Evolutionary conservation across 352 stramenopile species (phyloP), one percentile per base, ranked within the genome.

Genomic region (Pythium inflatum): DNA sequence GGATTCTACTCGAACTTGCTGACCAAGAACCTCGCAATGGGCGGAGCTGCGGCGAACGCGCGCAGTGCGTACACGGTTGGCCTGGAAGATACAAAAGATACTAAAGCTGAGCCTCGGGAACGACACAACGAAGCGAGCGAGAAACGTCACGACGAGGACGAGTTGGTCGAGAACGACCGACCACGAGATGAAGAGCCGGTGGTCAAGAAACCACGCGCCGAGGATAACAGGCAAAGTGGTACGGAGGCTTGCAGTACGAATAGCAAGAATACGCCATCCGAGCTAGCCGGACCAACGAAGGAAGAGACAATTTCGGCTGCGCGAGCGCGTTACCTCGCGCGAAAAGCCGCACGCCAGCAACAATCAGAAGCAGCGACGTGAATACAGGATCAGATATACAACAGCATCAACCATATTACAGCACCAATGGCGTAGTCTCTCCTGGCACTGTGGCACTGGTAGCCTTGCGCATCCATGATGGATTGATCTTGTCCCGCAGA

Each of bases 1-100:
- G 84, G 85, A 13, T 98, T 98, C 71, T 98, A 97, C 71, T 83
- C 90, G 16, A 97, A 97, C 67, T 68, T 98, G 38, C 78, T 94
- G 41, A 97, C 89, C 48, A 97, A 95, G 74, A 98, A 98, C 71
- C 93, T 98, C 70, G 87, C 89, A 13, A 97, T 97, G 92, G 92
- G 92, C 40, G 88, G 88, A 20, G 27, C 33, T 5, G 81, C 89
- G 20, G 81, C 84, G 0, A 9, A 93, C 49, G 80, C 89, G 5
- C 83, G 76, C 5, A 97, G 90, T 67, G 85, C 87, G 2, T 98
- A 97, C 79, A 97, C 92, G 0, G 76, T 82, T 3, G 78, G 83
- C n/a, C n/a, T n/a, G n/a, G n/a, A n/a, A n/a, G n/a, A n/a, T n/a
- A n/a, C n/a, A n/a, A n/a, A n/a, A n/a, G n/a, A n/a, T n/a, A n/a